Base-by-base conservation (phyloP, 2,329 filamentous ascomycete genomes). In the Sclerotiophoma versabilis region DNA sequence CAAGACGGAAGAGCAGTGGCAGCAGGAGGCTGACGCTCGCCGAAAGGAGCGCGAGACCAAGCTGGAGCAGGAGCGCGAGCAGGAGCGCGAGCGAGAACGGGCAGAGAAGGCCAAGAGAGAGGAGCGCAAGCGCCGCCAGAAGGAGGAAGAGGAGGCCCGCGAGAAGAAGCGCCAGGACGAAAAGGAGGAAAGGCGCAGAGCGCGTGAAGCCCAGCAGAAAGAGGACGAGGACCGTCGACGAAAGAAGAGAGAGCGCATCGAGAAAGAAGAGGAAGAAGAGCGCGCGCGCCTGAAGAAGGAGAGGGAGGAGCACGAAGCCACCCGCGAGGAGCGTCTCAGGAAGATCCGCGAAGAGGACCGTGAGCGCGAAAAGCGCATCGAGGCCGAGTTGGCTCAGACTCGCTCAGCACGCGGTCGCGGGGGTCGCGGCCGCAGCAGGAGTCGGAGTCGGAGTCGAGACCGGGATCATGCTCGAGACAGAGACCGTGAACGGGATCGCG, bases 1-100 rank as follows among this genome's bases (percentile, higher is more conserved):
- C 41, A 92, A 90, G 73, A 89, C 86, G 1, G 90, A 93, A 62
- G 84, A 87, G 49, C 86, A 89, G 42, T 93, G 92, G 71, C 86
- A 84, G 1, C 82, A 82, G 39, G 89, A 91, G 54, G 87, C 87
- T 2, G 82, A 84, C 9, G 79, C 77, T 6, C 84, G 86, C 43
- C 79, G 83, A 27, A 79, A 81, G 8, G 84, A 87, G 49, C 84
- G 89, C 10, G 85, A 87, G 57, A 81, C 81, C 27, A 78, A 86
- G 9, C 81, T 86, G 49, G 83, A 87, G 39, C 84, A 85, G 63
- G 84, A 87, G 54, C 78, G 80, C 17, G 84, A 85, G 42, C 83
- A 85, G 60, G 84, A 88, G 59, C 80, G 80, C 17, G 83, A 84
- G 49, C 77, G 76, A 56, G 84, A 86, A 48, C 63, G 65, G 10